phyloP scores from a whole-genome alignment of 768 basidiomycete genomes.

The Mycena leptocephala region DNA sequence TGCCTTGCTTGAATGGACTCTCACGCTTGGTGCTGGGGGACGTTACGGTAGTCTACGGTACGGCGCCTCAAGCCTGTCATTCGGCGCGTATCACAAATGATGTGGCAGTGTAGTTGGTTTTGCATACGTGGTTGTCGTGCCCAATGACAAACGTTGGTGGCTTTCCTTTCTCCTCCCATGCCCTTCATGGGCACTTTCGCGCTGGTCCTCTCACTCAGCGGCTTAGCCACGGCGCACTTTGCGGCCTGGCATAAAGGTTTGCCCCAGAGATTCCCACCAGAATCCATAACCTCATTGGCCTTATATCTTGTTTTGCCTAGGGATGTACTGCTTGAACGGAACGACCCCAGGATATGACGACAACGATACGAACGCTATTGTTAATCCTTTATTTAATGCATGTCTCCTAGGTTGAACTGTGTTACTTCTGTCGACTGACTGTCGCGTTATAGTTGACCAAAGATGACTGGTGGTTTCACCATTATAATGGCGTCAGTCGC shows the following conservation, averaged over 20 bases:
- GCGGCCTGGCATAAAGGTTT: constrained; percentile 51
- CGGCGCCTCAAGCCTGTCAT: too few species aligned
- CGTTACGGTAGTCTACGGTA: too few species aligned
- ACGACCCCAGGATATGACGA: constrained; percentile 48
- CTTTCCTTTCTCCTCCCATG: neutral
- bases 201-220: neutral
- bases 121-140: too few species aligned
- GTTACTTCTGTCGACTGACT: neutral
- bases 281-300: too few species aligned
- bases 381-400: constrained; percentile 54
- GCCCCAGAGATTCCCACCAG: too few species aligned
- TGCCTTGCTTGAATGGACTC: too few species aligned
- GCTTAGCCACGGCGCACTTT: constrained; percentile 39
- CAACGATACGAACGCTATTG: constrained; percentile 48
- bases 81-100: too few species aligned
- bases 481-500: constrained; percentile 50
- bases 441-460: constrained; percentile 46
- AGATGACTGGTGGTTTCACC: constrained; percentile 62
- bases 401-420: constrained; percentile 11
- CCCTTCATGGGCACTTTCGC: neutral
- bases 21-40: too few species aligned
- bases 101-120: too few species aligned
- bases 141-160: constrained; percentile 13
- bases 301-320: constrained; percentile 22
- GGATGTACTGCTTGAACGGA: constrained; percentile 57